Conservation (phyloP, 2,329 filamentous ascomycete genomes). For the Curvularia lunata region DNA sequence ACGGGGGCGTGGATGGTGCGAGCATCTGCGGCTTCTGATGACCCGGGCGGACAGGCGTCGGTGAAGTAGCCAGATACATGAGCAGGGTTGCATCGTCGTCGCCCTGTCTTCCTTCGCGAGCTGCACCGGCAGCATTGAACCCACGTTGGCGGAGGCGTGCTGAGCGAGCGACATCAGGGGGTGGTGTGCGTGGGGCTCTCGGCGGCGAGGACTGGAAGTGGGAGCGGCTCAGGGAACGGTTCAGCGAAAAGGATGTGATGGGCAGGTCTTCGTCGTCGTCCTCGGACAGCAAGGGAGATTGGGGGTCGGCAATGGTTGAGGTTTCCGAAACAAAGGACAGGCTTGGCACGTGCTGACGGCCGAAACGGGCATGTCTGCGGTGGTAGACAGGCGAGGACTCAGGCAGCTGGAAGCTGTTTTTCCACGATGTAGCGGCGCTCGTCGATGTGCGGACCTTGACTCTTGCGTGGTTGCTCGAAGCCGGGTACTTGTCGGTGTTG, state of each 20-base stretch:
- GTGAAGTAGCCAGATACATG: conserved; percentile 89
- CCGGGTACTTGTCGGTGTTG: conserved; percentile 40
- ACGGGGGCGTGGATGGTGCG: conserved; percentile 62
- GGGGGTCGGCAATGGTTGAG: conserved; percentile 68
- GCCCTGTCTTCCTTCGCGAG: conserved; percentile 62
- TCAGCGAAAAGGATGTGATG: conserved; percentile 71
- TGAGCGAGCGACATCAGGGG: conserved; percentile 49
- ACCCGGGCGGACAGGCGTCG: conserved; percentile 75
- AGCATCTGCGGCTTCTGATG: conserved; percentile 55
- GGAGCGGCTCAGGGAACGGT: conserved; percentile 59
- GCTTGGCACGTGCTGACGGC: conserved; percentile 71
- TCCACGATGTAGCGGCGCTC: conserved; percentile 71
- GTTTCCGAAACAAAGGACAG: conserved; percentile 80
- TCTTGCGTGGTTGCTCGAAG: conserved; percentile 67
- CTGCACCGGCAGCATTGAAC: conserved; percentile 49
- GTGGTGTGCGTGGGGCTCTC: conserved; percentile 52
- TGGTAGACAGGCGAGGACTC: conserved; percentile 88
- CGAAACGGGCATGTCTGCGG: conserved; percentile 74
- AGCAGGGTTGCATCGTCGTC: conserved; percentile 85
- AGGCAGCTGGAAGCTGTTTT: conserved; percentile 74
- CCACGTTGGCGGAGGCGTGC: conserved; percentile 50
- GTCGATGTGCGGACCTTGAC: conserved; percentile 68
- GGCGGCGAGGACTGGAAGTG: conserved; percentile 80
- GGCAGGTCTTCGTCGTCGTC: conserved; percentile 86
- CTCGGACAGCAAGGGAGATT: conserved; percentile 67